These are phyloP conservation scores for Macrolepiota fuliginosa DNA, from an alignment of 768 basidiomycete genomes.

Conservation along the genomic window DNA sequence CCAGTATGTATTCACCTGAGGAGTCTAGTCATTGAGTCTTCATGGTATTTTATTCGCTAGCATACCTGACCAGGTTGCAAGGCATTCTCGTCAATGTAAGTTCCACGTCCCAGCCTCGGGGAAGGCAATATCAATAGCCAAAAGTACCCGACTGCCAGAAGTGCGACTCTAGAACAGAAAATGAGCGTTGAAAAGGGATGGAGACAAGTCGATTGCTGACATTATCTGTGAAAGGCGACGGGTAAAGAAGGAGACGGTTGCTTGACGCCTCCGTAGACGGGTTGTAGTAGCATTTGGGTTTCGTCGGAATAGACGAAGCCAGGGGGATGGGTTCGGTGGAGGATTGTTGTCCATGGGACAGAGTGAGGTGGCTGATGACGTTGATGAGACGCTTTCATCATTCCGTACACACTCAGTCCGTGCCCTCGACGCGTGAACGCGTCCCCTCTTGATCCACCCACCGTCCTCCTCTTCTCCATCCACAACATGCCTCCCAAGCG, in stretches of 20 bases:
- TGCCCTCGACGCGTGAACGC: constrained; percentile 9
- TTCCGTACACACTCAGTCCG: background rate
- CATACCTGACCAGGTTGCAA: constrained; percentile 86
- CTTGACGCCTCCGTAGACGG: constrained; percentile 46
- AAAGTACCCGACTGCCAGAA: constrained; percentile 67
- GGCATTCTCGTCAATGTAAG: constrained; percentile 95
- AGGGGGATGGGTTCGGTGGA: background rate
- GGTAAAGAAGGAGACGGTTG: constrained; percentile 32
- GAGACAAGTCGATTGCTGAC: constrained; percentile 22
- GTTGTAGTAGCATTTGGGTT: constrained; percentile 29
- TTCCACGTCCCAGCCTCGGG: constrained; percentile 57
- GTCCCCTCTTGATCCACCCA: constrained; percentile 4
- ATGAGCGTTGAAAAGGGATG: constrained; percentile 4
- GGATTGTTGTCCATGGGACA: constrained; percentile 8
- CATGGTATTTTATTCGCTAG: background rate
- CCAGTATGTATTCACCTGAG: constrained; percentile 88
- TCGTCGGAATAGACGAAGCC: constrained; percentile 9
- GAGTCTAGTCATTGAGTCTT: background rate
- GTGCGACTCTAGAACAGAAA: constrained; percentile 37
- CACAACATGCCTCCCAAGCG: constrained; percentile 56
- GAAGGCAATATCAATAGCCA: constrained; percentile 85
- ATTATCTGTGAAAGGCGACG: constrained; percentile 29
- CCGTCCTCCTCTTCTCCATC: constrained; percentile 8
- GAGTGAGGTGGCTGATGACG: background rate
- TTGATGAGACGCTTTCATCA: constrained; percentile 5